phyloP scores from a whole-genome alignment of 805 yeast species.

The Sugiyamaella americana region DNA sequence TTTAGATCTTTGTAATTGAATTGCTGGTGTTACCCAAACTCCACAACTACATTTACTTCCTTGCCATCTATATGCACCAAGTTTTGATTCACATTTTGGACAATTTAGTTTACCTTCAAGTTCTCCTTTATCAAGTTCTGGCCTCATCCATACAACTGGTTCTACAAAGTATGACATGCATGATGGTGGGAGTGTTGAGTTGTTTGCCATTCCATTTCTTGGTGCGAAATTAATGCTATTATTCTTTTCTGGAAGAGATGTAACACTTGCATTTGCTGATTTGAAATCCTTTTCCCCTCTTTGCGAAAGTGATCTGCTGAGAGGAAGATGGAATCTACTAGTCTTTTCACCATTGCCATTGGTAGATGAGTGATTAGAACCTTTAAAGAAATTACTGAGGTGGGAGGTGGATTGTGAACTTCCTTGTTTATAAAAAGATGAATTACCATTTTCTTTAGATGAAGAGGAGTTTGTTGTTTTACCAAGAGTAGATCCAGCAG shows the following conservation, averaged over 20 bases:
- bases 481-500: conserved; percentile 37
- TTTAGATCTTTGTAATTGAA: conserved; percentile 72
- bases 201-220: conserved; percentile 19
- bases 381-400: not conserved
- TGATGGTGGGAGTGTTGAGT: conserved; percentile 20
- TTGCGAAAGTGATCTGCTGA: not conserved
- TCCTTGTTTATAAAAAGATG: not conserved
- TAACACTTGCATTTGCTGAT: not conserved
- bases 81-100: conserved; percentile 75
- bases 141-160: conserved; percentile 89
- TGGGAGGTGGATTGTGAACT: not conserved
- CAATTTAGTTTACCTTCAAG: conserved; percentile 84
- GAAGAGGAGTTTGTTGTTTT: not conserved
- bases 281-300: not conserved
- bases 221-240: conserved; percentile 13
- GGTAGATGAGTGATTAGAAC: not conserved
- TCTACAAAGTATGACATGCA: conserved; percentile 88
- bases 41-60: conserved; percentile 95
- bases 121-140: conserved; percentile 63
- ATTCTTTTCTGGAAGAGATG: not conserved
- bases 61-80: conserved; percentile 92
- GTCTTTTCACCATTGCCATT: not conserved
- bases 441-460: not conserved
- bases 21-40: conserved; percentile 89
- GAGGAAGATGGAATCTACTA: not conserved